Base-by-base conservation (phyloP, 2,329 filamentous ascomycete species). In the Didymella sp. region DNA sequence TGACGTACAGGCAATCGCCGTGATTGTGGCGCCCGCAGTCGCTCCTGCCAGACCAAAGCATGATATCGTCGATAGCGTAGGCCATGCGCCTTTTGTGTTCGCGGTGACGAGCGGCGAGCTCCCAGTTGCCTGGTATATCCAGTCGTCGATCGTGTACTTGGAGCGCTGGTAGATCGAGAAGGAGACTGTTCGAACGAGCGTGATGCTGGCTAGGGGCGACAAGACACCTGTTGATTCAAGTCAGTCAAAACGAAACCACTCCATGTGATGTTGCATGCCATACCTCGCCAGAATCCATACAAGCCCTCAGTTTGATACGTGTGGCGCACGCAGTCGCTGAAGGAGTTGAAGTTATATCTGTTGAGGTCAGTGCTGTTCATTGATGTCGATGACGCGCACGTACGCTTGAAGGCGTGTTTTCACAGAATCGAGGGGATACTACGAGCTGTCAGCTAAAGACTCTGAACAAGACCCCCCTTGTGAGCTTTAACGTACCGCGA, bases 321-420 rank as follows among this genome's bases (percentile, higher is more conserved):
- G 65, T 90, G 84, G 60, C 82, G 83, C 48, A 92, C 85, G 73
- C 90, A 93, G 75, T 91, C 88, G 71, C 84, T 77, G 76, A 90
- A 91, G 64, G 85, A 90, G 64, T 84, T 82, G 78, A 90, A 93
- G 62, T 89, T 87, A 77, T 95, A 94, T 42, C 73, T 75, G 53
- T 38, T 46, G 15, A 21, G 27, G 64, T 73, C 57, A 73, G 66
- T 27, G 25, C 30, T 56, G 27, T 46, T 48, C 21, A 6, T 24
- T 33, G 21, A 33, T 11, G 22, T 15, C 24, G 22, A 48, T 50
- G 56, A 44, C 38, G 53, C 35, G 50, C 46, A 64, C 77, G 60
- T 76, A 79, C 64, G 89, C 90, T 80, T 96, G 91, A 87, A 95
- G 91, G 71, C 91, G 89, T 53, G 90, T 93, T 81, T 96, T 96